Percentiles rank a stretch among this genome's conserved stretches.
These are phyloP conservation scores for Ilex aquifolium DNA, from an alignment of 257 asterid species.

Conservation along the genomic window DNA sequence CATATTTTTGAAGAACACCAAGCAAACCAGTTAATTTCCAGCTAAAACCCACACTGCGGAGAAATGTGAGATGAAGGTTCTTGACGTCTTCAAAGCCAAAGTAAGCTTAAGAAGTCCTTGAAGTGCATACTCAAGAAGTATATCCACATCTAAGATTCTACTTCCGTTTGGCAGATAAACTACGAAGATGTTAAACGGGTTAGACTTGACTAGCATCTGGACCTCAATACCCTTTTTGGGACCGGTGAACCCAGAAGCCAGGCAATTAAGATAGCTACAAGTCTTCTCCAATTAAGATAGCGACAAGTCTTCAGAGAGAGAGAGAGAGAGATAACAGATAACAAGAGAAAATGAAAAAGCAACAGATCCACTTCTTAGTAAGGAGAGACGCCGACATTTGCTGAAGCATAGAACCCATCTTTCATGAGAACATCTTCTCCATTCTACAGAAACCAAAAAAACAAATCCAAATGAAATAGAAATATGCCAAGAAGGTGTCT, in stretches of 20 bases:
- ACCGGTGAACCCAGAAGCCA: background rate
- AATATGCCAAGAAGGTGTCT: background rate
- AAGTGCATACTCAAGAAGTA: background rate
- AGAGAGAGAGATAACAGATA: background rate
- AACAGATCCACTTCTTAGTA: conserved; percentile 11
- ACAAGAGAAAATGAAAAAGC: background rate
- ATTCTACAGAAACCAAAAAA: conserved; percentile 14
- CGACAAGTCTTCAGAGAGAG: background rate
- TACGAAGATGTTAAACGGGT: background rate
- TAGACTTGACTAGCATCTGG: background rate
- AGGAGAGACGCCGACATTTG: conserved; percentile 34
- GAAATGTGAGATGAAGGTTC: background rate
- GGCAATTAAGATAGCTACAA: no score
- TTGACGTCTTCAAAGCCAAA: background rate
- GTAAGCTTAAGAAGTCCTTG: background rate
- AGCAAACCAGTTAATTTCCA: no score
- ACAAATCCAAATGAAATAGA: background rate
- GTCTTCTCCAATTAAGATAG: no score
- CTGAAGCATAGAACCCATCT: conserved; percentile 30
- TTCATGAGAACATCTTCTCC: conserved; percentile 31
- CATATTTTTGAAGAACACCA: no score
- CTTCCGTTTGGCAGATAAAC: background rate
- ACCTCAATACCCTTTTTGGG: background rate
- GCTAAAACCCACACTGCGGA: background rate
- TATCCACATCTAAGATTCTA: background rate